These are phyloP conservation scores for Euphorbia corollata DNA, from an alignment of 441 rosid genomes.

Conservation along the genomic window DNA sequence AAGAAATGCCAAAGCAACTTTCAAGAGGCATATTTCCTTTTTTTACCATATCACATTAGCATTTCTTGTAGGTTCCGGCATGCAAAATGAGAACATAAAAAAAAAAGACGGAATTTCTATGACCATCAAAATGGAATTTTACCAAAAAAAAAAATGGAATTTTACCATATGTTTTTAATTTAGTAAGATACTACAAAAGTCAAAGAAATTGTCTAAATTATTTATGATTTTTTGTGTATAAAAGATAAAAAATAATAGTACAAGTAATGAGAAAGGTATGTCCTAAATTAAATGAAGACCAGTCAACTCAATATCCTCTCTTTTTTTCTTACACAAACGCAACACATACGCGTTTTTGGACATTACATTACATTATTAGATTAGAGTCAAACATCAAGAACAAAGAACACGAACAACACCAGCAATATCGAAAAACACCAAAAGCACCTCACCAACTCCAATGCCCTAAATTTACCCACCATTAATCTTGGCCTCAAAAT, in stretches of 20 bases:
- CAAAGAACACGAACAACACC: constrained; percentile 15
- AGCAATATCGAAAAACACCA: not conserved
- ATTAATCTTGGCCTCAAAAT: not conserved
- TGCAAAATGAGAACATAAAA: no score
- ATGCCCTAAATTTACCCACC: constrained; percentile 6
- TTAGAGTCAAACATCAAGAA: constrained; percentile 35
- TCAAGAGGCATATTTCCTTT: not conserved
- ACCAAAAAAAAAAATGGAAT: constrained; percentile 10
- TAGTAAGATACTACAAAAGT: not conserved
- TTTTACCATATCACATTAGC: not conserved
- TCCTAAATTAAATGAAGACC: constrained; percentile 14
- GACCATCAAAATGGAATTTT: constrained; percentile 13
- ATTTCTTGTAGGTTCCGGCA: not conserved
- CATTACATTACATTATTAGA: constrained; percentile 10
- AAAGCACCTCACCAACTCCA: constrained; percentile 1
- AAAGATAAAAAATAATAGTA: not conserved
- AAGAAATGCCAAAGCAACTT: not conserved
- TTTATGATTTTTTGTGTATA: not conserved
- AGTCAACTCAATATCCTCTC: constrained; percentile 20
- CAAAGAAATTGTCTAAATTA: constrained; percentile 14
- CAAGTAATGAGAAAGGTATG: constrained; percentile 12
- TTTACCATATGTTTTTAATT: not conserved
- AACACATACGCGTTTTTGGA: constrained; percentile 36
- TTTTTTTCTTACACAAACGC: not conserved
- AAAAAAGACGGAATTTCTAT: not conserved